Base-by-base conservation (phyloP, 805 yeast species). In the Zygotorulaspora danielsina region DNA sequence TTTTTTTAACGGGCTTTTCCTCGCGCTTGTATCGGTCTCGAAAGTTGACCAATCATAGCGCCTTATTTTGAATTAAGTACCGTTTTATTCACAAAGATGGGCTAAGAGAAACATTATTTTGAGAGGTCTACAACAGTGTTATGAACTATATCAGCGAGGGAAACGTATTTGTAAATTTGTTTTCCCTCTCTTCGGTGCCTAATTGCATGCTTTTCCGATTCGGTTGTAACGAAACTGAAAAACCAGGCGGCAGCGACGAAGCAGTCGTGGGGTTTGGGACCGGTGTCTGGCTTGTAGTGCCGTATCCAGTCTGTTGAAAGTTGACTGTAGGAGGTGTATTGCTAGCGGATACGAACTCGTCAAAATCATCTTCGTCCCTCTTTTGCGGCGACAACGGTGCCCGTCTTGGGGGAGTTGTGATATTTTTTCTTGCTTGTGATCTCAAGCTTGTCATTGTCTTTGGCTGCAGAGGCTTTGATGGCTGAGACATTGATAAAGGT, bases 171-270 rank as follows among this genome's bases (percentile, higher is more conserved):
- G 36, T 9, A 27, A 4, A 5, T 12, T 15, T 12, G 5, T 15
- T 15, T 27, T 15, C 5, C 4, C 18, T 12, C 7, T 8, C 31
- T 27, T 27, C 18, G 10, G 31, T n/a, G 12, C 18, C 18, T 15
- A 18, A 18, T 5, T 15, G 17, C 3, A 18, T 12, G 31, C 37
- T 24, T 21, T 47, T 50, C 29, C 43, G 63, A 46, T 43, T 61
- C 24, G 60, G 70, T 35, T 54, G 71, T 20, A 67, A 42, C 5
- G 66, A 49, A 21, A 61, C 56, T 1, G 69, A 65, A 38, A 69
- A 69, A 5, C 74, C 73, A 2, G 73, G 74, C 13, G 73, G 73
- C 6, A 65, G 49, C 26, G 57, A 42, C 1, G 38, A 11, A 27
- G 20, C 29, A 19, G 16, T 33, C 20, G 19, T 21, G 15, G 4